Conservation (phyloP, 2,329 filamentous ascomycete species). For the Cordyceps tenuipes region DNA sequence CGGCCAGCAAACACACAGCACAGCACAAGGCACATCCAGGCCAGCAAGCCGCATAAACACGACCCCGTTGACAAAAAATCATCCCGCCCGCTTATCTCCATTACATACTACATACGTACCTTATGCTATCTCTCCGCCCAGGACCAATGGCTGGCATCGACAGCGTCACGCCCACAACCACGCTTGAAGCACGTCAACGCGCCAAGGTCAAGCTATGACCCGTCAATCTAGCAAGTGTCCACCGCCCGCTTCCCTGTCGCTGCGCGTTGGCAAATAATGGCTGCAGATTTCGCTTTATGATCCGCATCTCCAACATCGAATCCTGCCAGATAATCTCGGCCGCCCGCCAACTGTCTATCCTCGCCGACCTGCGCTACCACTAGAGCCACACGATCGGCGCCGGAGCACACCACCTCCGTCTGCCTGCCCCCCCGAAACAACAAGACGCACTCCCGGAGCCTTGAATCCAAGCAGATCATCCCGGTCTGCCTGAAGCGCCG, state of each 20-base stretch:
- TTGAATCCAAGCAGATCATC: not conserved
- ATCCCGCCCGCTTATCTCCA: not conserved
- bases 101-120: not conserved
- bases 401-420: no score
- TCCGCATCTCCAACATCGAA: not conserved
- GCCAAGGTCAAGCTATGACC: not conserved
- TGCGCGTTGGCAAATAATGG: conserved; percentile 3
- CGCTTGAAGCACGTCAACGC: conserved; percentile 5
- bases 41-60: not conserved
- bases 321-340: not conserved
- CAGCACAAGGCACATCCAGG: no score
- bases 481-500: not conserved
- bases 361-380: not conserved
- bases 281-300: conserved; percentile 8
- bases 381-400: not conserved
- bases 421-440: no score
- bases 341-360: not conserved
- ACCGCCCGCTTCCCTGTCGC: not conserved
- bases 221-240: not conserved
- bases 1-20: not conserved
- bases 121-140: not conserved
- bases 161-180: not conserved
- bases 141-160: conserved; percentile 3
- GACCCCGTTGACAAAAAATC: not conserved
- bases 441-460: not conserved